Evolutionary conservation across 257 asterid species (phyloP).

Genomic region (Ligustrum vulgare): DNA sequence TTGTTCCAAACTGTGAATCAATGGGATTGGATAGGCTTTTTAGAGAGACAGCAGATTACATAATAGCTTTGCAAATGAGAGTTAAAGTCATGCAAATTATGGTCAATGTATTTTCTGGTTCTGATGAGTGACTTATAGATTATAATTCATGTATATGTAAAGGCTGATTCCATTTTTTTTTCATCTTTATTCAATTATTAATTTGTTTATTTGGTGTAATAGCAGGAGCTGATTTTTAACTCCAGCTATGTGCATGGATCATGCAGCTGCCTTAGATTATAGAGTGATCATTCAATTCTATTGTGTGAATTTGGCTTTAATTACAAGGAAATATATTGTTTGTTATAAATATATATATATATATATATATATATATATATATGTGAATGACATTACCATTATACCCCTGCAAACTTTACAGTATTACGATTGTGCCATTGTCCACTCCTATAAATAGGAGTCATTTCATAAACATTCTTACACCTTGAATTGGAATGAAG

Average conservation of each 20-base stretch:
- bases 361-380: no score
- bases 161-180: no score
- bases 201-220: neutral
- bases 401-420: no score
- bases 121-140: conserved; percentile 8
- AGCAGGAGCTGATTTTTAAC: neutral
- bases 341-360: no score
- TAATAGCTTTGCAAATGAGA: conserved; percentile 51
- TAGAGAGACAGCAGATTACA: conserved; percentile 59
- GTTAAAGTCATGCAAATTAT: conserved; percentile 57
- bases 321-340: neutral
- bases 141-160: neutral
- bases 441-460: no score
- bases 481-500: no score
- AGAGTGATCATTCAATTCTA: neutral
- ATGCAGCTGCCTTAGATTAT: neutral
- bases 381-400: no score
- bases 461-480: no score
- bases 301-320: neutral
- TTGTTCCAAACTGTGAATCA: conserved; percentile 55
- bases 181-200: neutral
- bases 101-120: conserved; percentile 39
- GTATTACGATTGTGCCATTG: no score
- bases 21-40: conserved; percentile 49
- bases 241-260: neutral